A percentile compares a stretch with the other conserved stretches of the same genome.
Evolutionary conservation across 371 early-diverging fungal species (phyloP).

Genomic region (Choanephora cucurbitarum): DNA sequence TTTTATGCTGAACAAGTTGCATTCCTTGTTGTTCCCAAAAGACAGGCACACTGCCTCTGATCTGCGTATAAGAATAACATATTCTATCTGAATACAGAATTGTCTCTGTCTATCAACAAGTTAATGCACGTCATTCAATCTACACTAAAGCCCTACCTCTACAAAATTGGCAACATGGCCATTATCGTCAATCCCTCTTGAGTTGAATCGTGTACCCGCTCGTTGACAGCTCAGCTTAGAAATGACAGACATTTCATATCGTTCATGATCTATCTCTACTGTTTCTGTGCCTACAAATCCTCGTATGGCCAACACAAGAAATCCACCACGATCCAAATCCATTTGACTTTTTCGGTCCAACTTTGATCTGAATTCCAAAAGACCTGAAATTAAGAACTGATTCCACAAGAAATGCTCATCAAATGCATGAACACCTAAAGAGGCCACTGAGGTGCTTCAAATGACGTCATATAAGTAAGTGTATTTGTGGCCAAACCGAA

Average conservation of each 20-base stretch:
- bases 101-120: constrained; percentile 69
- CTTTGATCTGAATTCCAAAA: constrained; percentile 76
- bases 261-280: constrained; percentile 42
- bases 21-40: constrained; percentile 96
- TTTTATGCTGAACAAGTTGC: constrained; percentile 80
- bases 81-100: constrained; percentile 61
- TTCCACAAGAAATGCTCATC: constrained; percentile 92
- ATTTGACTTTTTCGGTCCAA: constrained; percentile 62
- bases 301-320: constrained; percentile 72
- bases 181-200: constrained; percentile 96
- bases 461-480: constrained; percentile 2
- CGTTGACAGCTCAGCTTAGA: constrained; percentile 93
- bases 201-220: constrained; percentile 94
- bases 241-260: constrained; percentile 71
- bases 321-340: constrained; percentile 69
- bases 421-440: constrained; percentile 48
- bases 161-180: constrained; percentile 99
- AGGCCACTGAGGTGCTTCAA: constrained; percentile 46
- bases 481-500: no score
- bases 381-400: constrained; percentile 72
- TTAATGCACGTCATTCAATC: no score
- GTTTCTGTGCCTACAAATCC: constrained; percentile 67
- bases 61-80: constrained; percentile 74
- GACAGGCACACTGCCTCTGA: constrained; percentile 95
- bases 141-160: no score